These are phyloP conservation scores for Acacia crassicarpa DNA, from an alignment of 306 rosid genomes.

Conservation along the genomic window DNA sequence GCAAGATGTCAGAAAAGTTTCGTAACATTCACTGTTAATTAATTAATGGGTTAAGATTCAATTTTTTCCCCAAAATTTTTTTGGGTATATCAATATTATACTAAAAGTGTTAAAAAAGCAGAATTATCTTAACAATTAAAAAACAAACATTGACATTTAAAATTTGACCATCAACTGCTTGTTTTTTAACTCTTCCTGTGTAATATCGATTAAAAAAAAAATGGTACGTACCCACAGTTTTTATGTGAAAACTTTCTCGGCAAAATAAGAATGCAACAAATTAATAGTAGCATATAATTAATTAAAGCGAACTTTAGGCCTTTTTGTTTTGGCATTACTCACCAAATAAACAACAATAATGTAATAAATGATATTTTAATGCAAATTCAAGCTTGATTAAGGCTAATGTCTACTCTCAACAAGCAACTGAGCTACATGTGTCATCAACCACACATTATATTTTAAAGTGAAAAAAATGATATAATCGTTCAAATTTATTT, in stretches of 20 bases:
- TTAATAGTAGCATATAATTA: background rate
- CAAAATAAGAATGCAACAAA: background rate
- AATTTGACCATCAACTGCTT: no score
- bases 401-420: background rate
- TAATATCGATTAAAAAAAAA: no score
- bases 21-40: background rate
- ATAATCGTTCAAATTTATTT: background rate
- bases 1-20: background rate
- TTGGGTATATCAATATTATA: no score
- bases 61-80: no score
- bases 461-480: background rate
- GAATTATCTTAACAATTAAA: no score
- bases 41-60: no score
- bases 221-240: no score
- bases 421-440: background rate
- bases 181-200: no score
- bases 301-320: background rate
- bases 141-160: no score
- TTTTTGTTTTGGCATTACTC: background rate
- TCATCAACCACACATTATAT: background rate
- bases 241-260: no score
- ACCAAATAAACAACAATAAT: background rate
- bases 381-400: background rate
- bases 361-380: background rate
- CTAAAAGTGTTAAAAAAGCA: no score